A percentile compares a stretch with the other conserved stretches of the same genome.
Evolutionary conservation across 2,329 filamentous ascomycete species (phyloP).

Genomic region (Exophiala spinifera): DNA sequence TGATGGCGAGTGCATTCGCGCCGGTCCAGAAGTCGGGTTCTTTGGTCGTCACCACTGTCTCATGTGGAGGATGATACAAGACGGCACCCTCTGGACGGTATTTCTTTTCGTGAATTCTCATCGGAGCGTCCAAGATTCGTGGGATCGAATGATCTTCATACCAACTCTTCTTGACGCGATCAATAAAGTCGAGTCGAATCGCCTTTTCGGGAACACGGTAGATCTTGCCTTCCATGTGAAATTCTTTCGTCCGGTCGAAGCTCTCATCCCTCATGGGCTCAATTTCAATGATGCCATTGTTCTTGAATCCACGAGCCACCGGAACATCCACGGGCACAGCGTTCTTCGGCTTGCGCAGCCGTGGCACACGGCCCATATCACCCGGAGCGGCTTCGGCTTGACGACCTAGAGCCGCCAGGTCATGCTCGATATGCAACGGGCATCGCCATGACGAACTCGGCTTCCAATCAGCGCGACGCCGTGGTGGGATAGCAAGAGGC

Average conservation of each 20-base stretch:
- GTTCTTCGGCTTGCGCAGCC: conserved; percentile 50
- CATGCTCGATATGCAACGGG: conserved; percentile 77
- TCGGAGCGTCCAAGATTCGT: conserved; percentile 12
- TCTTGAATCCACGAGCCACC: conserved; percentile 61
- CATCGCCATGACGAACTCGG: conserved; percentile 78
- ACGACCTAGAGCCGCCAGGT: conserved; percentile 57
- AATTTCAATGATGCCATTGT: conserved; percentile 70
- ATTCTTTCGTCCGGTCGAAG: conserved; percentile 54
- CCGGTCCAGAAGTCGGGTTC: conserved; percentile 33
- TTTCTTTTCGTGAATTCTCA: conserved; percentile 17
- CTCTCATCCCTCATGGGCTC: conserved; percentile 55
- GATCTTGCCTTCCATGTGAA: conserved; percentile 60
- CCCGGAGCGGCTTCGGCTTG: conserved; percentile 39
- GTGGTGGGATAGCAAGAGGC: conserved; percentile 74
- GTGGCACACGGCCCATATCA: conserved; percentile 38
- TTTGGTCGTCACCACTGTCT: conserved; percentile 30
- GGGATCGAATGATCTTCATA: conserved; percentile 32
- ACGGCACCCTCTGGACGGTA: conserved; percentile 20
- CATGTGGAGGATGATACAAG: conserved; percentile 22
- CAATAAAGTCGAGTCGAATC: conserved; percentile 70
- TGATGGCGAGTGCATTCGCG: conserved; percentile 22
- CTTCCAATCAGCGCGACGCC: conserved; percentile 46
- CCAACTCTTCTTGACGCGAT: conserved; percentile 51
- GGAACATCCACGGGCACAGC: conserved; percentile 47
- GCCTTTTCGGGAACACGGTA: conserved; percentile 64